These are phyloP conservation scores for Aspergillus biplanus DNA, from an alignment of 495 filamentous ascomycete genomes.

Conservation along the genomic window DNA sequence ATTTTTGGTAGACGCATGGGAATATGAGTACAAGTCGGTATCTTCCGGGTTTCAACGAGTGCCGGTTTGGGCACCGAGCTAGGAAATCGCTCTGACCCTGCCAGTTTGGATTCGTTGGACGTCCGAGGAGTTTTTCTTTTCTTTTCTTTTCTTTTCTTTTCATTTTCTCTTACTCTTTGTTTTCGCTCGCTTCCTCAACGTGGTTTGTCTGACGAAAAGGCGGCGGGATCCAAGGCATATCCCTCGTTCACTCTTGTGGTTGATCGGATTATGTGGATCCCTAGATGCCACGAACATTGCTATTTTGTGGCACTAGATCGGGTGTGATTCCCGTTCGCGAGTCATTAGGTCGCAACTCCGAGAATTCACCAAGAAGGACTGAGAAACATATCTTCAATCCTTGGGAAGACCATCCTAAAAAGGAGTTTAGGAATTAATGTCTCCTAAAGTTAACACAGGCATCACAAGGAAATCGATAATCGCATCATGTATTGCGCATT, in stretches of 20 bases:
- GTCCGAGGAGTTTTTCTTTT: too few species aligned
- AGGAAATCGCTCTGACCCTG: too few species aligned
- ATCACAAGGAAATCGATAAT: not conserved
- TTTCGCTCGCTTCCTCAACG: not conserved
- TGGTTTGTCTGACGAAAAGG: not conserved
- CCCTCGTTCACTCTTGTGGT: not conserved
- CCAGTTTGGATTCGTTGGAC: too few species aligned
- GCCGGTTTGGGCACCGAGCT: too few species aligned
- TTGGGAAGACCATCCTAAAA: not conserved
- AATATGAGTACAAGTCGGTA: too few species aligned
- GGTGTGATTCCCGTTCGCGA: not conserved
- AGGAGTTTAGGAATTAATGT: not conserved
- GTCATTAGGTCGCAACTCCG: not conserved
- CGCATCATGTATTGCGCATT: constrained; percentile 20
- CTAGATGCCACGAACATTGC: not conserved
- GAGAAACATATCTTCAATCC: not conserved
- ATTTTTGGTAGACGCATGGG: too few species aligned
- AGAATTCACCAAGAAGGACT: not conserved
- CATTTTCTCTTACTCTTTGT: too few species aligned
- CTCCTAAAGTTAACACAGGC: not conserved
- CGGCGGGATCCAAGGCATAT: not conserved
- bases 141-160: too few species aligned
- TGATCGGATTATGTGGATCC: not conserved
- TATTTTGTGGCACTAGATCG: not conserved
- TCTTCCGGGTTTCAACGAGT: too few species aligned